Conservation (phyloP, 345 rosid species). For the Dovyalis caffra region DNA sequence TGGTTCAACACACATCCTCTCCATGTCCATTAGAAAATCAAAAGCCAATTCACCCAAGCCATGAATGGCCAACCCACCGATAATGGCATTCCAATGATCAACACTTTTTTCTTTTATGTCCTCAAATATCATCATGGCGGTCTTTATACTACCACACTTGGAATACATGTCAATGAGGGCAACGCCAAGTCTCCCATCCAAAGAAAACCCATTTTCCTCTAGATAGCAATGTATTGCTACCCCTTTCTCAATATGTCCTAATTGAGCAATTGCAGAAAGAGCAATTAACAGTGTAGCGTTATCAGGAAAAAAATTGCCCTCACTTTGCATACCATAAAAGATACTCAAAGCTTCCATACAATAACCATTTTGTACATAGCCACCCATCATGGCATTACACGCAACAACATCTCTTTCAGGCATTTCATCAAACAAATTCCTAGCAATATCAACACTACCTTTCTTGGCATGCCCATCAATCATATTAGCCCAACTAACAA, state of each 20-base stretch:
- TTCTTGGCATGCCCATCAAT: slow-evolving; percentile 45
- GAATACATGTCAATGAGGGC: slow-evolving; percentile 52
- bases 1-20: slow-evolving; percentile 27
- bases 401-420: slow-evolving; percentile 42
- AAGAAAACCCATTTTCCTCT: slow-evolving; percentile 14
- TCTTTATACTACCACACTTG: slow-evolving; percentile 46
- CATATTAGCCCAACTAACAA: slow-evolving; percentile 44
- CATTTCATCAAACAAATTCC: slow-evolving; percentile 37
- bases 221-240: slow-evolving; percentile 31
- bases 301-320: slow-evolving; percentile 29
- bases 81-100: slow-evolving; percentile 56
- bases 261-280: slow-evolving; percentile 41
- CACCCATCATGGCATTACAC: slow-evolving; percentile 48
- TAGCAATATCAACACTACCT: slow-evolving; percentile 30
- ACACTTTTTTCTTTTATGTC: slow-evolving; percentile 28
- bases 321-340: slow-evolving; percentile 32
- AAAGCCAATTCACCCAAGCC: slow-evolving; percentile 48
- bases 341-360: slow-evolving; percentile 36
- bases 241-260: slow-evolving; percentile 36
- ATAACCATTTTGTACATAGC: slow-evolving; percentile 36
- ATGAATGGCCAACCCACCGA: slow-evolving; percentile 47
- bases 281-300: slow-evolving; percentile 29
- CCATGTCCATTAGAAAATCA: slow-evolving; percentile 39
- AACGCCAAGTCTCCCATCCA: slow-evolving; percentile 44
- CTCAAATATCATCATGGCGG: slow-evolving; percentile 38